Conservation (phyloP, 305 asterid genomes). For the Euphrasia arctica region DNA sequence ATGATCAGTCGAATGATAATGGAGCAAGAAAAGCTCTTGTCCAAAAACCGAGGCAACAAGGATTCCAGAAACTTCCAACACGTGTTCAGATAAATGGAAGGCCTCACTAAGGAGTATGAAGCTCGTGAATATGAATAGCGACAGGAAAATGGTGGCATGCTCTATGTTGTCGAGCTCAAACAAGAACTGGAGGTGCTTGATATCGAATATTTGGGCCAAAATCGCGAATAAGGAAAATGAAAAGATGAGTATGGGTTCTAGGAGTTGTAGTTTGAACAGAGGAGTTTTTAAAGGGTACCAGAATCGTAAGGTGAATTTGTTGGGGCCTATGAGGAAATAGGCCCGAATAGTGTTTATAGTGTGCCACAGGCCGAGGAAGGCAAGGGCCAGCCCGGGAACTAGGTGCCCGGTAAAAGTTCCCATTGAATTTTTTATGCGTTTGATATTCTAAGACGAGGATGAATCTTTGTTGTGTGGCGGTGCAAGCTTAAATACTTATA, state of each 20-base stretch:
- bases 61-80: slow-evolving; percentile 46
- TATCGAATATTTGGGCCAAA: slow-evolving; percentile 47
- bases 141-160: slow-evolving; percentile 74
- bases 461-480: slow-evolving; percentile 10
- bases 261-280: slow-evolving; percentile 34
- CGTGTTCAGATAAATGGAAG: slow-evolving; percentile 35
- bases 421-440: slow-evolving; percentile 33
- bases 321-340: slow-evolving; percentile 43
- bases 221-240: slow-evolving; percentile 57
- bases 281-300: slow-evolving; percentile 63
- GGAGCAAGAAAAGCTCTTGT: slow-evolving; percentile 75
- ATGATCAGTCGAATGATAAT: slow-evolving; percentile 75
- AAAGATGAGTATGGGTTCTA: slow-evolving; percentile 57
- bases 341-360: slow-evolving; percentile 41
- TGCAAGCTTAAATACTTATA: slow-evolving; percentile 33
- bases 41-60: slow-evolving; percentile 66
- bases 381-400: slow-evolving; percentile 61
- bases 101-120: slow-evolving; percentile 57
- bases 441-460: slow-evolving; percentile 13
- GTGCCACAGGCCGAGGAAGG: slow-evolving; percentile 76
- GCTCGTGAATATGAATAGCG: slow-evolving; percentile 48
- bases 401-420: slow-evolving; percentile 67
- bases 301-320: slow-evolving; percentile 50
- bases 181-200: slow-evolving; percentile 41
- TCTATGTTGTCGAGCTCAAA: slow-evolving; percentile 57